phyloP scores from a whole-genome alignment of 2,329 filamentous ascomycete genomes.

The Penicillium sclerotiorum region DNA sequence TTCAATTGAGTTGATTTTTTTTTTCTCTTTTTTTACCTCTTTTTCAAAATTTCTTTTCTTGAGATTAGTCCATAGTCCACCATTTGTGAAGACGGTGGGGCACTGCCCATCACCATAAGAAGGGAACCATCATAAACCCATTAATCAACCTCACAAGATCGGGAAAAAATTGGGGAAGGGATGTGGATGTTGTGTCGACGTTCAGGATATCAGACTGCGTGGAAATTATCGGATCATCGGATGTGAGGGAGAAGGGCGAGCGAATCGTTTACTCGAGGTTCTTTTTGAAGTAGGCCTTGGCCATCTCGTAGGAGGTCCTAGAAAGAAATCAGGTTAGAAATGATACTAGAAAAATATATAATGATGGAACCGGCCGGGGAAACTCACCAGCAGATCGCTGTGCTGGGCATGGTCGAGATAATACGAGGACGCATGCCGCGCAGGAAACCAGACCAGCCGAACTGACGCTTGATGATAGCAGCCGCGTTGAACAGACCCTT shows the following conservation, averaged over 20 bases:
- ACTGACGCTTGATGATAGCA: slow-evolving; percentile 76
- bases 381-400: slow-evolving; percentile 94
- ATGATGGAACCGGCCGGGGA: slow-evolving; percentile 6
- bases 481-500: slow-evolving; percentile 79
- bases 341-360: not conserved
- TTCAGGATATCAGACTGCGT: slow-evolving; percentile 14
- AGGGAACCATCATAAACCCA: not conserved
- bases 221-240: slow-evolving; percentile 4
- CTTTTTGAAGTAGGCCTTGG: slow-evolving; percentile 67
- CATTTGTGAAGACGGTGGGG: slow-evolving; percentile 6
- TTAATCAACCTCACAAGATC: slow-evolving; percentile 8
- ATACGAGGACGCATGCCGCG: slow-evolving; percentile 89
- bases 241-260: slow-evolving; percentile 9
- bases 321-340: slow-evolving; percentile 4
- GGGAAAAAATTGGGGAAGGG: slow-evolving; percentile 6
- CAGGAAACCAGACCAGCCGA: slow-evolving; percentile 86
- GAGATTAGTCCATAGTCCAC: slow-evolving; percentile 5
- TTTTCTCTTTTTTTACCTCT: not conserved
- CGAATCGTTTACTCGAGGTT: slow-evolving; percentile 30
- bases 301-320: slow-evolving; percentile 68
- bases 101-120: slow-evolving; percentile 12
- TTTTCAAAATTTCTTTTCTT: slow-evolving; percentile 1
- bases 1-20: not conserved
- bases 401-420: slow-evolving; percentile 96
- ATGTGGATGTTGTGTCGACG: not conserved